These are phyloP conservation scores for Hygrophorus pudorinus DNA, from an alignment of 768 basidiomycete species.

Conservation along the genomic window DNA sequence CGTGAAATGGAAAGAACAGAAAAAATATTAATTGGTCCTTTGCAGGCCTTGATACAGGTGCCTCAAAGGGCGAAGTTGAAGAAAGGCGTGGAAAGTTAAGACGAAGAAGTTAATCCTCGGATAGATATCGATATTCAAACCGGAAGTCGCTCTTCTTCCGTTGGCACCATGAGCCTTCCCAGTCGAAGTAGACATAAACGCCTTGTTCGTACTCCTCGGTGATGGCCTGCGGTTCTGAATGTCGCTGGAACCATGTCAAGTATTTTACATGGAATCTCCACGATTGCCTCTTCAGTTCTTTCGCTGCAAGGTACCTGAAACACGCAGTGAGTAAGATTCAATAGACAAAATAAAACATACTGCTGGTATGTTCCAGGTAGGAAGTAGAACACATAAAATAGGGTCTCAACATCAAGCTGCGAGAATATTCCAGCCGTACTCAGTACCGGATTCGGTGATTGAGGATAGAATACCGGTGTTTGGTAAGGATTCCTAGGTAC, in stretches of 20 bases:
- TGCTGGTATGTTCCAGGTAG: conserved; percentile 97
- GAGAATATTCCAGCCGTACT: conserved; percentile 79
- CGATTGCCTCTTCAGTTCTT: conserved; percentile 92
- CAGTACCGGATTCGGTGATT: conserved; percentile 70
- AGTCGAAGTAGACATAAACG: conserved; percentile 98
- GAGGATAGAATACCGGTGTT: conserved; percentile 93
- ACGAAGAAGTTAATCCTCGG: conserved; percentile 58
- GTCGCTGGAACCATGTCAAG: conserved; percentile 98
- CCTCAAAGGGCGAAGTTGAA: neutral
- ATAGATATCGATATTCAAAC: conserved; percentile 91
- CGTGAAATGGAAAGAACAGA: conserved; percentile 6
- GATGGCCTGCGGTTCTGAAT: conserved; percentile 95
- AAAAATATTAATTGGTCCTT: neutral
- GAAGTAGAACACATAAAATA: conserved; percentile 99
- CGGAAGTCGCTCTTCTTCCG: conserved; percentile 97
- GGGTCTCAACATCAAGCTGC: conserved; percentile 91
- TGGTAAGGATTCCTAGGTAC: conserved; percentile 86
- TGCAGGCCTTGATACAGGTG: neutral
- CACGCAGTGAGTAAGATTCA: neutral
- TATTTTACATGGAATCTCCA: conserved; percentile 99
- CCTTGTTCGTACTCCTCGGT: conserved; percentile 99
- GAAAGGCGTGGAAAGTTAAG: no score
- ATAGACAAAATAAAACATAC: conserved; percentile 26
- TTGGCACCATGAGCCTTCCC: conserved; percentile 99
- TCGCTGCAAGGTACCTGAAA: conserved; percentile 83